phyloP scores from a whole-genome alignment of 2,329 filamentous ascomycete genomes.

The Alternaria gaisen region DNA sequence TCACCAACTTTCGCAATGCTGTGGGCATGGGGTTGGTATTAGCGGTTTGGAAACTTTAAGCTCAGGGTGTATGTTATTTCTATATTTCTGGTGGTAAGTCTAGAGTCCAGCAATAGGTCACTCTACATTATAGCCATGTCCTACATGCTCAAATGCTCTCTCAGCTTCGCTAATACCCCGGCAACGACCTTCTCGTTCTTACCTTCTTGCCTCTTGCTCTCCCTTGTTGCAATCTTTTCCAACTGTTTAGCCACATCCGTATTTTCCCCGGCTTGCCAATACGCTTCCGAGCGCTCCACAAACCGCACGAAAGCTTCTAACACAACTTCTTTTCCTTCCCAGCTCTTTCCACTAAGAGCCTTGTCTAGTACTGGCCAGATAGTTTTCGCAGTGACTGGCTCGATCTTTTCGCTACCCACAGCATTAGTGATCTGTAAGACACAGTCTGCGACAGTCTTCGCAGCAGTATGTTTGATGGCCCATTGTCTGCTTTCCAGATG shows the following conservation, averaged over 20 bases:
- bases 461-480: conserved; percentile 88
- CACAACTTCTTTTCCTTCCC: conserved; percentile 88
- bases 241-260: conserved; percentile 70
- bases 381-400: conserved; percentile 65
- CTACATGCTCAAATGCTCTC: conserved; percentile 17
- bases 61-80: neutral
- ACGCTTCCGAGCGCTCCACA: conserved; percentile 67
- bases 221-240: conserved; percentile 74
- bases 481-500: conserved; percentile 84
- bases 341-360: conserved; percentile 86
- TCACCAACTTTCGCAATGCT: neutral
- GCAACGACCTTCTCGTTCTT: conserved; percentile 63
- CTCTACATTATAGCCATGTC: neutral
- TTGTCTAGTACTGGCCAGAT: conserved; percentile 89
- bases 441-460: conserved; percentile 79
- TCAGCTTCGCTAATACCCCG: conserved; percentile 28
- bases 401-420: conserved; percentile 67
- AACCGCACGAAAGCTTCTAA: conserved; percentile 82
- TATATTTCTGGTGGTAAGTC: neutral
- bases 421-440: conserved; percentile 69
- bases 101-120: neutral
- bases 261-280: conserved; percentile 65
- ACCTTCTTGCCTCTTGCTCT: conserved; percentile 92
- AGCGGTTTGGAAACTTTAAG: neutral
- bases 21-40: neutral